Conservation (phyloP, 306 rosid genomes). For the Cyclanthera cordifolia region DNA sequence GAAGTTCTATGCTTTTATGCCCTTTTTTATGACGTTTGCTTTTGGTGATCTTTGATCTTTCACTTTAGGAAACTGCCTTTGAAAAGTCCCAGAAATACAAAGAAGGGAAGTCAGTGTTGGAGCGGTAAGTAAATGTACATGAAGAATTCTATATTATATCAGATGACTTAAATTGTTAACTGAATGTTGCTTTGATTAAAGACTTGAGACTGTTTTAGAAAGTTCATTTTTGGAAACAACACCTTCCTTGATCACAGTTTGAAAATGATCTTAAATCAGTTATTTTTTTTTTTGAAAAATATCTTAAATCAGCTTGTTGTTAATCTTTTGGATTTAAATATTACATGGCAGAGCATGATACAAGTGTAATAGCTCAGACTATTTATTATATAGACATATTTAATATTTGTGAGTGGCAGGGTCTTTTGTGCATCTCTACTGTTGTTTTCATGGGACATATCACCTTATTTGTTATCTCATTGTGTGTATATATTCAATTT, state of each 20-base stretch:
- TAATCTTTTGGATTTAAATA: not conserved
- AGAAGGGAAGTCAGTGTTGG: slow-evolving; percentile 58
- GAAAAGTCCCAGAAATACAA: slow-evolving; percentile 54
- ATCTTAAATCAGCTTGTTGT: not conserved
- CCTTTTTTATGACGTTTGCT: slow-evolving; percentile 12
- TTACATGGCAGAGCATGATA: not conserved
- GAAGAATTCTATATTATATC: not conserved
- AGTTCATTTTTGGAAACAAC: too few species aligned
- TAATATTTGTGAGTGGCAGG: too few species aligned
- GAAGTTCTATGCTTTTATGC: slow-evolving; percentile 14
- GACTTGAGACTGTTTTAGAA: too few species aligned
- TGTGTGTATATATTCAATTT: not conserved
- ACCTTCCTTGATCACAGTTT: not conserved
- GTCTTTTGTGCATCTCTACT: too few species aligned
- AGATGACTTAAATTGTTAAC: not conserved
- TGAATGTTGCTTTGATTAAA: not conserved
- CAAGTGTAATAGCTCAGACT: too few species aligned
- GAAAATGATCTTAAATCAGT: not conserved
- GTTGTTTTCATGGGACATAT: too few species aligned
- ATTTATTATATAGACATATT: too few species aligned
- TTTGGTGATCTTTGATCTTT: slow-evolving; percentile 21
- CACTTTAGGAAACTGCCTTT: slow-evolving; percentile 42
- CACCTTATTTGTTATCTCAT: not conserved
- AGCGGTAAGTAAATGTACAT: slow-evolving; percentile 55
- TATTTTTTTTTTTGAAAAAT: too few species aligned